Base-by-base conservation (phyloP, 768 basidiomycete species). In the Hypholoma fasciculare region DNA sequence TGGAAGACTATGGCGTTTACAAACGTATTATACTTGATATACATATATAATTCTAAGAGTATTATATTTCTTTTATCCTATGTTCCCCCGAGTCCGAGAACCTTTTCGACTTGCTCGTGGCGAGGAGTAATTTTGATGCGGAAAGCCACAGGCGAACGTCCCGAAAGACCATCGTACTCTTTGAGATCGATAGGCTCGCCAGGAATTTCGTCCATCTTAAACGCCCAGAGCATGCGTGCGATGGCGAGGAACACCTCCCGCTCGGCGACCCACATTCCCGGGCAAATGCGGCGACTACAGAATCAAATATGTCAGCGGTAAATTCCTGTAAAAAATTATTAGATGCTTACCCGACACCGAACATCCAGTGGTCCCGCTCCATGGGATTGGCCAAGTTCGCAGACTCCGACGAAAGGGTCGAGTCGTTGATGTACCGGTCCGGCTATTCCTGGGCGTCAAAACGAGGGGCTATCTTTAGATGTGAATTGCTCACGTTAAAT, bases 291-390 rank as follows among this genome's bases (percentile, higher is more conserved):
- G 26, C 76, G 68, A 11, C 74, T 75, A 1, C 23, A 19, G 36
- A 26, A 4, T 19, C 16, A 8, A 6, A 19, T 49, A 38, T 17
- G 6, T 39, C 38, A 37, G 54, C 54, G 30, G 9, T 8, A 34
- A 20, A n/a, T 16, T 23, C n/a, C 19, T 23, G 20, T n/a, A 37
- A 23, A 16, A 19, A 37, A 20, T 12, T 11, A 19, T 39, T 13
- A 6, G 36, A 37, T 26, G 67, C 73, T 27, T 61, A 82, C 80
- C 80, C 81, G 0, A 67, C 78, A 13, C 81, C 81, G 52, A 80
- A 82, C 65, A 74, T 73, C 81, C 81, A 82, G 56, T 82, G 78
- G 58, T 82, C 81, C 37, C 80, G 73, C 50, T 82, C 70, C 60
- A 70, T 69, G 11, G 78, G 70, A 57, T 82, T 70, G 1, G 72